Percentiles rank a stretch among this genome's conserved stretches.
These are phyloP conservation scores for Pseudohalonectria lignicola DNA, from an alignment of 2,329 filamentous ascomycete genomes.

Conservation along the genomic window DNA sequence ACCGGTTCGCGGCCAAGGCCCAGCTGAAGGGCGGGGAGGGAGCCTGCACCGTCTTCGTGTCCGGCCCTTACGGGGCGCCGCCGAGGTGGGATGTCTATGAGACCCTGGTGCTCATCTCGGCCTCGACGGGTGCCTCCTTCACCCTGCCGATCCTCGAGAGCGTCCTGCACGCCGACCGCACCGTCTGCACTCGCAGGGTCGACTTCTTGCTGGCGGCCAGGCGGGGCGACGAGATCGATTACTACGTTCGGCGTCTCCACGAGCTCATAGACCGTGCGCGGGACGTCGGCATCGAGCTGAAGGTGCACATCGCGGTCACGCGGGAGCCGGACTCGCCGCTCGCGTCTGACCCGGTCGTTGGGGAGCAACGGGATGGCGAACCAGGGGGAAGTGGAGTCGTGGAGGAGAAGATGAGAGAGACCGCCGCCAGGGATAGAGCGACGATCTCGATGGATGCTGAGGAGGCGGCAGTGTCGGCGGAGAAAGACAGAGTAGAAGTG, in stretches of 20 bases:
- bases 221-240: slow-evolving; percentile 41
- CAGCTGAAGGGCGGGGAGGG: slow-evolving; percentile 16
- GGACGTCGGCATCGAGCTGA: slow-evolving; percentile 34
- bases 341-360: background rate
- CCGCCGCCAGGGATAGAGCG: background rate
- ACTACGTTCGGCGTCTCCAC: slow-evolving; percentile 39
- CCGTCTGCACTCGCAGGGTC: slow-evolving; percentile 38
- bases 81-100: slow-evolving; percentile 48
- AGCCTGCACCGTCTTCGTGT: slow-evolving; percentile 34
- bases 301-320: slow-evolving; percentile 44
- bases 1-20: slow-evolving; percentile 29
- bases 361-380: slow-evolving; percentile 2
- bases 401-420: background rate
- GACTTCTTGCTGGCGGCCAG: slow-evolving; percentile 41
- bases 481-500: background rate
- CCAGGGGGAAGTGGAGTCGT: background rate
- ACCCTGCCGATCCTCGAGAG: slow-evolving; percentile 48
- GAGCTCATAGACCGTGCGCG: slow-evolving; percentile 29
- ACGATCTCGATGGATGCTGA: background rate
- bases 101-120: slow-evolving; percentile 47
- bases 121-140: slow-evolving; percentile 53
- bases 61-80: slow-evolving; percentile 44
- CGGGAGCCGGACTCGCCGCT: too few relatives aligned
- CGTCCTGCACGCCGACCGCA: slow-evolving; percentile 27
- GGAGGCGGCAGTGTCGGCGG: slow-evolving; percentile 1